These are phyloP conservation scores for Epichloe sp. DNA, from an alignment of 2,329 filamentous ascomycete genomes.

Conservation along the genomic window DNA sequence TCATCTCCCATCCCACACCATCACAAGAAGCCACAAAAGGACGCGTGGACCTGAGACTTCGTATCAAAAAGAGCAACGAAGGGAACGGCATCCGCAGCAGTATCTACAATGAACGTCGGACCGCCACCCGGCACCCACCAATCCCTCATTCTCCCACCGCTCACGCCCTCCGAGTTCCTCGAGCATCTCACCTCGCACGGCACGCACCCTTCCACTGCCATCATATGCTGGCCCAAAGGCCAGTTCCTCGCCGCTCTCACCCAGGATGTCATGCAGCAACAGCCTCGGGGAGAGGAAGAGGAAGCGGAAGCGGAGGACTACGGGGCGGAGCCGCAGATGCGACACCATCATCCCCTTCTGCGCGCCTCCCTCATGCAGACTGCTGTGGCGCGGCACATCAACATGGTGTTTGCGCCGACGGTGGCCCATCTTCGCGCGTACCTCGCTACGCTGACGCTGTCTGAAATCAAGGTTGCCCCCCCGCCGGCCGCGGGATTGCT, in stretches of 20 bases:
- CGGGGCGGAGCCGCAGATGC: background rate
- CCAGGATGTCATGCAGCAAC: slow-evolving; percentile 27
- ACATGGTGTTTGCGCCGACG: slow-evolving; percentile 59
- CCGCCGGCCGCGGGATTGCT: slow-evolving; percentile 16
- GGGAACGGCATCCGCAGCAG: too few species aligned
- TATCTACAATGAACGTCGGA: background rate
- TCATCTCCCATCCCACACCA: too few species aligned
- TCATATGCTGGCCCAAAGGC: slow-evolving; percentile 55
- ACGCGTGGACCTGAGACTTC: background rate
- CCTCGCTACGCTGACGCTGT: slow-evolving; percentile 42
- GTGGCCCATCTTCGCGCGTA: slow-evolving; percentile 67
- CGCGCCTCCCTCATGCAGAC: slow-evolving; percentile 56
- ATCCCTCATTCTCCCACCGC: slow-evolving; percentile 36
- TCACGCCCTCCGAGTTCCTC: slow-evolving; percentile 49
- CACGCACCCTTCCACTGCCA: slow-evolving; percentile 46
- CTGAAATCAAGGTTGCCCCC: slow-evolving; percentile 23
- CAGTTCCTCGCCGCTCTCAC: slow-evolving; percentile 51
- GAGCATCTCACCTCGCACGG: slow-evolving; percentile 46
- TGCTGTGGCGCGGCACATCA: slow-evolving; percentile 54
- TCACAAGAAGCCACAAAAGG: too few species aligned
- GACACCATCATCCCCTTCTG: slow-evolving; percentile 28
- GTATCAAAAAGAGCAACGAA: background rate
- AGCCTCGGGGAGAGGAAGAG: slow-evolving; percentile 3
- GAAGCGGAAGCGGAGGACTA: background rate
- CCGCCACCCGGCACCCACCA: slow-evolving; percentile 6